Evolutionary conservation across 2,329 filamentous ascomycete genomes (phyloP), one percentile per base, ranked within the genome.

Genomic region (Fusarium lyarnte): DNA sequence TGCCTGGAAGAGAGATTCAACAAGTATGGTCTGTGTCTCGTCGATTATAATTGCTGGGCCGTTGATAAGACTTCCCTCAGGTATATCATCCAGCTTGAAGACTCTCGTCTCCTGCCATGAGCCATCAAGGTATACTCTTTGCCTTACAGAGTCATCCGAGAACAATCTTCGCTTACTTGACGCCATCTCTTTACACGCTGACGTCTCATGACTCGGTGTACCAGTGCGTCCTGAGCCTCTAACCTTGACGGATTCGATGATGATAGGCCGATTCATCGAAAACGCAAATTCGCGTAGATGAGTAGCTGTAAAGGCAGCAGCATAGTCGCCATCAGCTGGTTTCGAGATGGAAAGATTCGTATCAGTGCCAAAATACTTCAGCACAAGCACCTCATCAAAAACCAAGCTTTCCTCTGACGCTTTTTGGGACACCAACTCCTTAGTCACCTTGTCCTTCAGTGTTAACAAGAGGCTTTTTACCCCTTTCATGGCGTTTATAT

Each of bases 361-460:
- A 12, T 74, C 72, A 1, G 84, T 86, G 4, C 86, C 85, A 69
- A 86, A 84, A 58, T 87, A 87, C 38, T 85, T 81, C 70, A 87
- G 79, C 54, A 85, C 85, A 6, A 87, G 78, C 41, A 84, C 85
- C 23, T 79, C 76, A 12, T 80, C 77, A 31, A 84, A 79, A 17
- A 83, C 80, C 38, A 87, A 79, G 12, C 84, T 82, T 2, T 79
- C 77, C 3, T 73, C 58, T 0, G 76, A 58, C 46, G 86, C 84
- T 0, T 84, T 83, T 71, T 87, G 85, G 0, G 76, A 69, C 6
- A 80, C 57, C 46, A 87, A 78, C 6, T 85, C 84, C 2, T 74
- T 66, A 1, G 78, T 76, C 1, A 85, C 81, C 41, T 74, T 79
- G 1, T 72, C 57, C 47, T 75, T 79, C 3, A 85, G 68, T 0